phyloP scores from a whole-genome alignment of 257 asterid species.

The Fraxinus excelsior region DNA sequence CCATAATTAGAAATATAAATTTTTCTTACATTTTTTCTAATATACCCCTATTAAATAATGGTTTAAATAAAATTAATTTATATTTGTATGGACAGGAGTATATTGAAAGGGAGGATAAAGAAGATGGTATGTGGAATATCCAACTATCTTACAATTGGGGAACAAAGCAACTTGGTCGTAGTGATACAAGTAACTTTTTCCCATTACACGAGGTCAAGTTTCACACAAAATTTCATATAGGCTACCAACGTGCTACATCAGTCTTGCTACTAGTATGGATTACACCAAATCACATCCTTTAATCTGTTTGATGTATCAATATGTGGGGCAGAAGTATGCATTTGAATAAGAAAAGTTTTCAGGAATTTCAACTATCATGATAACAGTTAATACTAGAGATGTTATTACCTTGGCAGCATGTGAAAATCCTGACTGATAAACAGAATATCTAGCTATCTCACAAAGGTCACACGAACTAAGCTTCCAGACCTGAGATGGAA shows the following conservation, averaged over 20 bases:
- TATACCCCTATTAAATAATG: too few relatives aligned
- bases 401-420: conserved; percentile 78
- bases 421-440: conserved; percentile 89
- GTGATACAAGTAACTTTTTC: background rate
- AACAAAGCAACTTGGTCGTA: background rate
- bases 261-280: conserved; percentile 18
- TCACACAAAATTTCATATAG: conserved; percentile 5
- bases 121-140: background rate
- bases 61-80: too few relatives aligned
- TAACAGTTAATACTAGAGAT: conserved; percentile 12
- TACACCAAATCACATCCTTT: conserved; percentile 12
- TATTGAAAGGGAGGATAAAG: background rate
- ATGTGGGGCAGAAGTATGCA: background rate
- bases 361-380: background rate
- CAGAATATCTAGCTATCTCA: conserved; percentile 93
- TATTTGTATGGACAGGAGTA: too few relatives aligned
- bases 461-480: conserved; percentile 95
- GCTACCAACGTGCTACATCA: conserved; percentile 1
- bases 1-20: too few relatives aligned
- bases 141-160: background rate
- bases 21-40: too few relatives aligned
- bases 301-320: conserved; percentile 5
- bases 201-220: conserved; percentile 3
- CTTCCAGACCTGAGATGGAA: conserved; percentile 79
- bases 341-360: background rate